Evolutionary conservation across 371 early-diverging fungal genomes (phyloP), one percentile per base, ranked within the genome.

Genomic region (Mycotypha africana): DNA sequence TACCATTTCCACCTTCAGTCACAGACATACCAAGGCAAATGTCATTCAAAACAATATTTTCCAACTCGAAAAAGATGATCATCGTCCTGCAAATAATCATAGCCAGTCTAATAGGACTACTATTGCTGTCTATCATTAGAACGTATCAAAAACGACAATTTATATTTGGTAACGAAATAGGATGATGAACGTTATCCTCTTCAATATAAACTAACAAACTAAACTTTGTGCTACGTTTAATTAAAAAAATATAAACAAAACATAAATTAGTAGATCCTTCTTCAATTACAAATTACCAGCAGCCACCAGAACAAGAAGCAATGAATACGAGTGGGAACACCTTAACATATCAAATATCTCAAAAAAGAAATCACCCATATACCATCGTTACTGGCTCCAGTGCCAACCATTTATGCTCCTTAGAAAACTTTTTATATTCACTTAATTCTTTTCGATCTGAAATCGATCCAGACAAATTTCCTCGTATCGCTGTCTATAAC

Each of bases 351-450:
- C 46, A 34, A 34, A n/a, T 34, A 4, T 5, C 34, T 15, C 32
- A 19, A n/a, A n/a, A n/a, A n/a, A n/a, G n/a, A 11, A 8, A 23
- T 20, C 67, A 47, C 34, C 72, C 72, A 9, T 75, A 62, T 42
- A 83, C 81, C 2, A 80, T 83, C 17, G 67, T 79, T 23, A 81
- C 84, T 0, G 84, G 74, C 0, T 78, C 81, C 16, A 79, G 79
- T 33, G 61, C 73, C 8, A 81, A 83, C 34, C 84, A 83, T 39
- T 60, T 81, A 26, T 83, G 84, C 34, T 72, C 80, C 2, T 58
- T 83, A 28, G 80, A 79, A 49, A 69, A 62, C 47, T 83, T 74
- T 52, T 49, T 83, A 10, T 83, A 83, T 20, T 67, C 73, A 1
- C 46, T 74, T 11, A 46, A 74, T 30, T 60, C 62, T 11, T 45